A percentile compares a stretch with the other conserved stretches of the same genome.
Conservation (phyloP, 495 filamentous ascomycete genomes). For the Glutinoglossum americanum region DNA sequence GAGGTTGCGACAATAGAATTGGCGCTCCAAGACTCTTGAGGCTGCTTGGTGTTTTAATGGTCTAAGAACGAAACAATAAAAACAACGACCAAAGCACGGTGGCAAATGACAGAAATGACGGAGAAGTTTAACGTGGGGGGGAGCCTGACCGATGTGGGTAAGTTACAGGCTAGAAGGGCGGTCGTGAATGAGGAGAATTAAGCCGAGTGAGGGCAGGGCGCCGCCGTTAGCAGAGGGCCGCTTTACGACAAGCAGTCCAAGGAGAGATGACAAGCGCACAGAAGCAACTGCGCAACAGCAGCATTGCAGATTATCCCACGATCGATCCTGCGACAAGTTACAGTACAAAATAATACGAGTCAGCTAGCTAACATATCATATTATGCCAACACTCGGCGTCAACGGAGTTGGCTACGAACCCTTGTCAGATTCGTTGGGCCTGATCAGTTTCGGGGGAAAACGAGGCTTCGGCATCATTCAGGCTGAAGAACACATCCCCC, state of each 20-base stretch:
- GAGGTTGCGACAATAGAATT: not conserved
- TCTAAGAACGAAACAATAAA: not conserved
- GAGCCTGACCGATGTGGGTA: slow-evolving; percentile 40
- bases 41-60: not conserved
- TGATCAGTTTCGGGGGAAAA: not conserved
- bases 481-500: not conserved
- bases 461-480: not conserved
- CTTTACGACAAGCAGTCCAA: not conserved
- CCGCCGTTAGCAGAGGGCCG: not conserved
- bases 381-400: not conserved
- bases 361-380: not conserved
- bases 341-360: not conserved
- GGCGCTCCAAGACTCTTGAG: not conserved
- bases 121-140: slow-evolving; percentile 34
- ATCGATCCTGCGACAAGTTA: not conserved
- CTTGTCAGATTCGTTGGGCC: not conserved
- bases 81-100: not conserved
- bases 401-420: not conserved
- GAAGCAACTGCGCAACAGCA: too few species aligned
- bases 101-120: not conserved
- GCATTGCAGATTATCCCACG: not conserved
- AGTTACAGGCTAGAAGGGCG: slow-evolving; percentile 31
- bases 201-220: too few species aligned
- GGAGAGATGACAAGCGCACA: too few species aligned
- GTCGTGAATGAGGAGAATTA: not conserved